Percentiles rank a stretch among this genome's conserved stretches.
These are phyloP conservation scores for Pichia heedii DNA, from an alignment of 805 yeast species.

Conservation along the genomic window DNA sequence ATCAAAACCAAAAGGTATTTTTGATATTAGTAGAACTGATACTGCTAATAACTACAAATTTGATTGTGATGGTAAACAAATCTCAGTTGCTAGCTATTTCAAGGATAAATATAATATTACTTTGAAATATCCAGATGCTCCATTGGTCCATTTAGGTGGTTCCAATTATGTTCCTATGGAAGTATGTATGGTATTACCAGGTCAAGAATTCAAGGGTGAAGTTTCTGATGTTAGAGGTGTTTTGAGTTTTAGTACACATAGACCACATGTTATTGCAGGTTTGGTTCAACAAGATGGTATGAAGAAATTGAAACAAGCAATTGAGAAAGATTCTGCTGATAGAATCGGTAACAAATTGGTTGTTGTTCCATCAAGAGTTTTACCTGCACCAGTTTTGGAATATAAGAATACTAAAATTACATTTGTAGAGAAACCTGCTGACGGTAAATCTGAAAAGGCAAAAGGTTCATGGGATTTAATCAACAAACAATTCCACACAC, in stretches of 20 bases:
- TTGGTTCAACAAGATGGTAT: conserved; percentile 22
- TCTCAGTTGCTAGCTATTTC: conserved; percentile 22
- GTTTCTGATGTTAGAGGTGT: conserved; percentile 22
- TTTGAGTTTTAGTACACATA: conserved; percentile 22
- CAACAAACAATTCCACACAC: conserved; percentile 13
- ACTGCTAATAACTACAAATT: conserved; percentile 18
- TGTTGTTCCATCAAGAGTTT: conserved; percentile 24
- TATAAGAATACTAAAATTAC: conserved; percentile 13
- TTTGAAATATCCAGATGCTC: conserved; percentile 21
- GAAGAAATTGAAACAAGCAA: conserved; percentile 10
- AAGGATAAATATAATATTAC: conserved; percentile 17
- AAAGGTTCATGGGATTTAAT: conserved; percentile 20
- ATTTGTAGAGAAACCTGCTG: conserved; percentile 16
- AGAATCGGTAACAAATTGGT: conserved; percentile 18
- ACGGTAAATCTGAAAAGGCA: conserved; percentile 16
- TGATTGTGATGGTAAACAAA: conserved; percentile 16
- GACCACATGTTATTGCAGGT: conserved; percentile 23
- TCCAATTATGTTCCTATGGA: conserved; percentile 24
- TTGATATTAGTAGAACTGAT: conserved; percentile 14
- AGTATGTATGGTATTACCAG: conserved; percentile 19
- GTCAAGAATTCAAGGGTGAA: conserved; percentile 25
- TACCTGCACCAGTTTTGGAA: conserved; percentile 16
- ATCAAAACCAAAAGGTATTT: conserved; percentile 19
- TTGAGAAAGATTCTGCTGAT: conserved; percentile 8
- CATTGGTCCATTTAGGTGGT: conserved; percentile 22